phyloP scores from a whole-genome alignment of 495 filamentous ascomycete genomes.

The Tuber microsphaerosporum region DNA sequence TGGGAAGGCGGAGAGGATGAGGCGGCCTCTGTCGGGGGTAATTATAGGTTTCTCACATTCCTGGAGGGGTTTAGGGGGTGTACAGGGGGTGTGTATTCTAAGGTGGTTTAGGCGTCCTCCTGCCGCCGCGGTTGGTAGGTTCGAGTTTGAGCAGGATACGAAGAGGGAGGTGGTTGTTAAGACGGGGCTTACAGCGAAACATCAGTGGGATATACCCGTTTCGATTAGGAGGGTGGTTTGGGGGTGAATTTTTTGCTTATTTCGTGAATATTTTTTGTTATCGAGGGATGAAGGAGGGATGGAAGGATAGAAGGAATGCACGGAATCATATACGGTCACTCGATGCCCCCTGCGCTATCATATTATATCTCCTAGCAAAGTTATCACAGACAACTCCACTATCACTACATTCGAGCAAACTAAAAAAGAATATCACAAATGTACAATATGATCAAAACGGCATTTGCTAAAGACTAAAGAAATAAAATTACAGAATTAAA shows the following conservation, averaged over 20 bases:
- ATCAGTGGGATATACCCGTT: neutral
- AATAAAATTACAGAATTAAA: neutral
- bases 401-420: no score
- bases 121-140: constrained; percentile 53
- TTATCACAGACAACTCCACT: neutral
- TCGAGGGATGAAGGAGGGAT: neutral
- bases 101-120: constrained; percentile 62
- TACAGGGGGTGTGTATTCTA: constrained; percentile 64
- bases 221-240: neutral
- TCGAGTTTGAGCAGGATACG: constrained; percentile 54
- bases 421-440: neutral
- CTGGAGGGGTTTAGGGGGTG: constrained; percentile 59
- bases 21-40: constrained; percentile 44
- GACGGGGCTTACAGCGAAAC: neutral
- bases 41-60: constrained; percentile 57
- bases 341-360: neutral
- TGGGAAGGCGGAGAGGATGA: no score
- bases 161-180: constrained; percentile 40
- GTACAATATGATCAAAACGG: neutral
- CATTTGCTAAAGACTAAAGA: neutral
- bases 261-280: constrained; percentile 46
- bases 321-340: neutral
- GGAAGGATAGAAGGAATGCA: constrained; percentile 49
- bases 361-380: neutral
- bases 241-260: neutral